phyloP scores from a whole-genome alignment of 306 rosid genomes.

The Rosa persica region DNA sequence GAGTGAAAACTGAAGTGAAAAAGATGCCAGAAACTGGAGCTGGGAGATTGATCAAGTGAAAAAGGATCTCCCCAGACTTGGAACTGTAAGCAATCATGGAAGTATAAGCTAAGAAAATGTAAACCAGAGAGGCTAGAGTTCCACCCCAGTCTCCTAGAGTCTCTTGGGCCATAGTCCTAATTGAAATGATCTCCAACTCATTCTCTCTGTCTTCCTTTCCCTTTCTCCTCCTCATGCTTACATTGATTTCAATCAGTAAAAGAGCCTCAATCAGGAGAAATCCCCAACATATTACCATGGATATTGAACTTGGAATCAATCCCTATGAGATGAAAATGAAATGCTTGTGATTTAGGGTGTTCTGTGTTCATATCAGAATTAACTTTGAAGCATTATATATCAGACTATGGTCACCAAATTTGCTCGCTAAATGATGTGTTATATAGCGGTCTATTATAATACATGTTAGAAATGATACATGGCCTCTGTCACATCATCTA shows the following conservation, averaged over 20 bases:
- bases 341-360: background rate
- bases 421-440: background rate
- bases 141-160: slow-evolving; percentile 71
- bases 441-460: background rate
- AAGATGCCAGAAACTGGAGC: slow-evolving; percentile 51
- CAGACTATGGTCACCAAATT: background rate
- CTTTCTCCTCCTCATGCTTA: slow-evolving; percentile 49
- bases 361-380: background rate
- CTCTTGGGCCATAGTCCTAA: slow-evolving; percentile 80
- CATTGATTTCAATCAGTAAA: slow-evolving; percentile 65
- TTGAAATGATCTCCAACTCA: slow-evolving; percentile 59
- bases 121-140: slow-evolving; percentile 47
- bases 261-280: slow-evolving; percentile 67
- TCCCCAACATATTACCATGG: slow-evolving; percentile 59
- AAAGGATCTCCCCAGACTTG: slow-evolving; percentile 66
- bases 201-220: slow-evolving; percentile 28
- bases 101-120: slow-evolving; percentile 64
- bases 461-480: background rate
- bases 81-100: slow-evolving; percentile 65
- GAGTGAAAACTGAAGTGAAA: slow-evolving; percentile 53
- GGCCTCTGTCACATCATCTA: background rate
- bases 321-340: slow-evolving; percentile 37
- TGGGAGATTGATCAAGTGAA: slow-evolving; percentile 56
- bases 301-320: slow-evolving; percentile 63
- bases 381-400: background rate